A percentile compares a stretch with the other conserved stretches of the same genome.
Conservation (phyloP, 2,329 filamentous ascomycete species). For the Fusarium napiforme region DNA sequence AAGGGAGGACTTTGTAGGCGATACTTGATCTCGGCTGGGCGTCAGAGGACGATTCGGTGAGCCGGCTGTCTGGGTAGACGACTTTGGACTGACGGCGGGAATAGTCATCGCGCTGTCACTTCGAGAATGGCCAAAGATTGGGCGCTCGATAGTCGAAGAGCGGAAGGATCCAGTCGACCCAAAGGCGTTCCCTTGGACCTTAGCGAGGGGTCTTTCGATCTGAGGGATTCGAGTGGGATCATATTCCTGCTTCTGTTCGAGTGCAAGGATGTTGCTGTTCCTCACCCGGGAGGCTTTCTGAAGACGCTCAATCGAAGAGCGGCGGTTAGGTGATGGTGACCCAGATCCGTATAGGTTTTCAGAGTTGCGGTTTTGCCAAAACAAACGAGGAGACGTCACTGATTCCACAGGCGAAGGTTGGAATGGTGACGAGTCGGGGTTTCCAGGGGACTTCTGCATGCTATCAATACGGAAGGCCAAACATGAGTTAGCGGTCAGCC, state of each 20-base stretch:
- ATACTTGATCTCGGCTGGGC: conserved; percentile 77
- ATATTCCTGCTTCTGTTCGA: conserved; percentile 92
- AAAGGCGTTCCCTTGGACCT: conserved; percentile 78
- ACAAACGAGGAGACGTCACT: conserved; percentile 81
- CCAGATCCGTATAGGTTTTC: conserved; percentile 76
- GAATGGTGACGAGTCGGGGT: conserved; percentile 83
- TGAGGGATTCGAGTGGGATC: conserved; percentile 81
- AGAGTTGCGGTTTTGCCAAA: conserved; percentile 86
- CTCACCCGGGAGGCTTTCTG: conserved; percentile 95
- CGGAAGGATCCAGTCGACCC: conserved; percentile 67
- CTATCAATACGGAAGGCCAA: conserved; percentile 46
- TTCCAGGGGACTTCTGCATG: conserved; percentile 72
- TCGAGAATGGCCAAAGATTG: conserved; percentile 58
- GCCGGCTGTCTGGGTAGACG: conserved; percentile 51
- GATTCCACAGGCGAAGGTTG: conserved; percentile 81
- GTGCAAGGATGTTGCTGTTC: conserved; percentile 96
- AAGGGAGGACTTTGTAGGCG: conserved; percentile 90
- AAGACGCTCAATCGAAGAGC: conserved; percentile 93
- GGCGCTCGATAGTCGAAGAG: conserved; percentile 58
- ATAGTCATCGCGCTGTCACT: conserved; percentile 67
- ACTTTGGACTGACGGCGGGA: conserved; percentile 66
- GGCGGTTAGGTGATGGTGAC: conserved; percentile 78
- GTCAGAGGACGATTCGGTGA: conserved; percentile 51
- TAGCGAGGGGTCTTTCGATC: conserved; percentile 84
- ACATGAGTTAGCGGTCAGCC: conserved; percentile 5